Evolutionary conservation across 2,329 filamentous ascomycete species (phyloP).

Genomic region (Arachnomyces sp.): DNA sequence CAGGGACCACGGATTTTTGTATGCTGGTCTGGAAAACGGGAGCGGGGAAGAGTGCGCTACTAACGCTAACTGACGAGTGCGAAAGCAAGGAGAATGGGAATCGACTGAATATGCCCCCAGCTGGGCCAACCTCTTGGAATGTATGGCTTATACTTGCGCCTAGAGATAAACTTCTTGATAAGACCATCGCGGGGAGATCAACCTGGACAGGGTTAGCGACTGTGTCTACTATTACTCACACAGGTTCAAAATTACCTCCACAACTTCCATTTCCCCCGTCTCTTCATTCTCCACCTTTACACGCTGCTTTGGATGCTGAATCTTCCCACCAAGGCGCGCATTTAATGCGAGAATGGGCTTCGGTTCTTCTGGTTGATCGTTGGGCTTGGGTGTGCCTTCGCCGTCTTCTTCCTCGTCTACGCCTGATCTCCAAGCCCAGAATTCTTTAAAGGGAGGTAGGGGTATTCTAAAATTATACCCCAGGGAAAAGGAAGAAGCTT

Average conservation of each 20-base stretch:
- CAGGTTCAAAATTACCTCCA: constrained; percentile 18
- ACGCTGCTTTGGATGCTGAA: constrained; percentile 18
- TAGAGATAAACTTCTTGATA: constrained; percentile 22
- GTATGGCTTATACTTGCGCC: constrained; percentile 25
- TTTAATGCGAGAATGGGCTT: constrained; percentile 20
- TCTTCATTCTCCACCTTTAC: constrained; percentile 19
- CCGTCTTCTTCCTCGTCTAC: constrained; percentile 14
- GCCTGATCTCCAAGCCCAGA: constrained; percentile 5
- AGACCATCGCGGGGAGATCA: constrained; percentile 21
- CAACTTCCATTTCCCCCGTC: constrained; percentile 17
- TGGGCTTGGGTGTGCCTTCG: constrained; percentile 4
- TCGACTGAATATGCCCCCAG: constrained; percentile 21
- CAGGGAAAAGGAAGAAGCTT: constrained; percentile 20
- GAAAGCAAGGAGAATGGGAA: constrained; percentile 25
- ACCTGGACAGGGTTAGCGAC: constrained; percentile 20
- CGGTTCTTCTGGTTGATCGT: constrained; percentile 5
- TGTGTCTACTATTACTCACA: neutral
- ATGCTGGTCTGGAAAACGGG: constrained; percentile 23
- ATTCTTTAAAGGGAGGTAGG: constrained; percentile 19
- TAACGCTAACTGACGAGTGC: constrained; percentile 21
- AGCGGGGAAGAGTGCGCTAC: constrained; percentile 24
- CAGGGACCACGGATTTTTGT: constrained; percentile 22
- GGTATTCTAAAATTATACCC: constrained; percentile 29
- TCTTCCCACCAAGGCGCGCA: constrained; percentile 23
- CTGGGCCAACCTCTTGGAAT: constrained; percentile 19